Evolutionary conservation across 805 yeast genomes (phyloP), one percentile per base, ranked within the genome.

Genomic region (Ogataea ganodermae): DNA sequence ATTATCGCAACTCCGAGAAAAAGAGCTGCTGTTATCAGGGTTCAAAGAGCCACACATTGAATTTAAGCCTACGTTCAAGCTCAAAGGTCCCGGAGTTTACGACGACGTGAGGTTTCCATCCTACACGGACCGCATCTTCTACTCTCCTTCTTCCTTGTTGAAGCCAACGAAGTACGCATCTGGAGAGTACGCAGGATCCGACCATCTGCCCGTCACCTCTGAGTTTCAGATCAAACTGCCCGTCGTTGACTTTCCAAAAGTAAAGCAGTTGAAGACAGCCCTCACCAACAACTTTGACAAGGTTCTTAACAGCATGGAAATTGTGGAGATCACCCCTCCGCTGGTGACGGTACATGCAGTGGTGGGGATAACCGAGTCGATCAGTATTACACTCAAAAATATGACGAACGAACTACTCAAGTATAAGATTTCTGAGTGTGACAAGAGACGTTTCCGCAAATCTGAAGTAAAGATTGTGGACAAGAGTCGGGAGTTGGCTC

Each of bases 41-140:
- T 80, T 79, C 51, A 58, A 63, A 21, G 87, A 81, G 56, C 73
- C 75, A 2, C 53, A 57, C 1, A 72, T 82, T 17, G 42, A 51
- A 1, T 81, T 81, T 57, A 63, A 73, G 1, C 87, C 87, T 0
- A 79, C 85, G 2, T 81, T 76, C 58, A 81, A 80, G 55, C 65
- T 74, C 16, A 52, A 38, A 44, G 55, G 26, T 38, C 44, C 27
- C 50, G 58, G 33, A 54, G 54, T 21, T 59, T 63, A 33, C 62
- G 71, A 70, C 42, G 36, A 55, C 3, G 62, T 57, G 16, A 65
- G 86, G 40, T 61, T 67, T 6, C 86, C 87, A 0, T 77, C 84
- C 1, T 81, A 81, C 58, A 80, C 86, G 0, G 87, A 81, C 51
- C 68, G 87, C 26, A 71, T 81, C 2, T 57, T 81, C 17, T 73